A percentile compares a stretch with the other conserved stretches of the same genome.
phyloP scores from a whole-genome alignment of 169 alveolate genomes.

The Perkinsus olseni region DNA sequence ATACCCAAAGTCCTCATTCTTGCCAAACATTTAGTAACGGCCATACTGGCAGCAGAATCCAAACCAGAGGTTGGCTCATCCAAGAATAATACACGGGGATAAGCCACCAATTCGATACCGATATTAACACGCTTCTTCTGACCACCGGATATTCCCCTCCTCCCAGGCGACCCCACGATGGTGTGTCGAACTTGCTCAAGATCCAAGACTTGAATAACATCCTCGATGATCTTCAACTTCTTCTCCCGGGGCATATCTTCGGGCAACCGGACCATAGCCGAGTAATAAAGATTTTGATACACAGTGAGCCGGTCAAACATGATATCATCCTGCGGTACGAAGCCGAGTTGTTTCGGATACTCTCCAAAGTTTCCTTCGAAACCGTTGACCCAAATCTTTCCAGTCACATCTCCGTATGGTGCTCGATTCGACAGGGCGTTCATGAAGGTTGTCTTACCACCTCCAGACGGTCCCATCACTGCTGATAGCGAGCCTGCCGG shows the following conservation, averaged over 20 bases:
- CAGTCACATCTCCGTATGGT: constrained; percentile 16
- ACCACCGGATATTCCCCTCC: constrained; percentile 74
- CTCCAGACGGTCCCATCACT: constrained; percentile 54
- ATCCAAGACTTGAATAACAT: constrained; percentile 25
- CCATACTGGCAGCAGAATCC: constrained; percentile 64
- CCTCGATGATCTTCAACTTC: background rate
- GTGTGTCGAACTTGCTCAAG: constrained; percentile 39
- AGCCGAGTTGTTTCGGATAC: constrained; percentile 33
- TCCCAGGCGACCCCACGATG: constrained; percentile 48
- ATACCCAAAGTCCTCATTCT: constrained; percentile 51
- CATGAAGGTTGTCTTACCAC: constrained; percentile 77
- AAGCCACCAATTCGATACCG: constrained; percentile 68
- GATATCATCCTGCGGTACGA: constrained; percentile 67
- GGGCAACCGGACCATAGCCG: constrained; percentile 50
- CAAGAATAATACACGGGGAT: constrained; percentile 64
- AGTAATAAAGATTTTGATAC: constrained; percentile 52
- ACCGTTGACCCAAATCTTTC: constrained; percentile 15
- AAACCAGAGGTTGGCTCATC: constrained; percentile 86
- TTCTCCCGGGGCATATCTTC: background rate
- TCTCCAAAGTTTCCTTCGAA: constrained; percentile 16
- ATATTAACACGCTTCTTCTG: constrained; percentile 69
- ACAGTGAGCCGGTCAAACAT: constrained; percentile 55
- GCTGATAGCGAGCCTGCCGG: constrained; percentile 16
- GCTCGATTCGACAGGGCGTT: constrained; percentile 58
- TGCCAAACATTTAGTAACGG: constrained; percentile 47